Percentiles rank a stretch among this genome's conserved stretches.
These are phyloP conservation scores for Yamadazyma aaseri DNA, from an alignment of 1,139 yeast species.

Conservation along the genomic window DNA sequence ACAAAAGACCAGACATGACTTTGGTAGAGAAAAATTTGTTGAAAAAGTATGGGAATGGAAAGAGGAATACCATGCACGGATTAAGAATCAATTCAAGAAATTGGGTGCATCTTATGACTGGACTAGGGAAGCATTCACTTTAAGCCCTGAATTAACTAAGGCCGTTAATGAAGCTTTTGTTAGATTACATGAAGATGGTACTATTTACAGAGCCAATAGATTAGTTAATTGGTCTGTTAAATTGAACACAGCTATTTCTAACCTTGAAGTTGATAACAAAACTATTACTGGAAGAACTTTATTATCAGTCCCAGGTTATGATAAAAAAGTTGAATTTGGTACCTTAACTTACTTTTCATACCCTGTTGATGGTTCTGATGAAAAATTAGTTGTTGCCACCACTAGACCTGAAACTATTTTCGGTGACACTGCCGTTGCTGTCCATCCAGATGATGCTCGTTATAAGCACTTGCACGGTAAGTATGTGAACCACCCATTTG, in stretches of 20 bases:
- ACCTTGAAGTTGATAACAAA: constrained; percentile 93
- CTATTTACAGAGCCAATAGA: constrained; percentile 90
- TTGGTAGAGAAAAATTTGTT: constrained; percentile 86
- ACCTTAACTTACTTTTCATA: constrained; percentile 92
- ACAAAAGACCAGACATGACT: constrained; percentile 89
- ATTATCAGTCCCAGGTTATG: constrained; percentile 86
- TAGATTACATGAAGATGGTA: constrained; percentile 88
- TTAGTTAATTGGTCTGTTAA: constrained; percentile 96
- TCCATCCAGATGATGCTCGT: constrained; percentile 92
- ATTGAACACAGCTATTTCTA: constrained; percentile 91
- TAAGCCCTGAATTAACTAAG: constrained; percentile 72
- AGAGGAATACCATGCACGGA: constrained; percentile 84
- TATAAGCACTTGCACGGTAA: constrained; percentile 95
- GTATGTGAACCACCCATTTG: constrained; percentile 85
- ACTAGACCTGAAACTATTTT: constrained; percentile 98
- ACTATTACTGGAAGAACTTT: constrained; percentile 80
- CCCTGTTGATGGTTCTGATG: constrained; percentile 85
- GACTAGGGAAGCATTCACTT: constrained; percentile 90
- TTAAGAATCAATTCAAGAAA: constrained; percentile 78
- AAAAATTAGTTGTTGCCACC: constrained; percentile 88
- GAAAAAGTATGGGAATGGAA: constrained; percentile 98
- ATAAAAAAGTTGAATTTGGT: constrained; percentile 90
- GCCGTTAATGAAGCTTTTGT: constrained; percentile 94
- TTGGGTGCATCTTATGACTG: constrained; percentile 98
- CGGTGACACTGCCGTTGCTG: constrained; percentile 98